Evolutionary conservation across 177 flowering plant species (phyloP), one percentile per base, ranked within the genome.

Genomic region (Vitis hybrid): DNA sequence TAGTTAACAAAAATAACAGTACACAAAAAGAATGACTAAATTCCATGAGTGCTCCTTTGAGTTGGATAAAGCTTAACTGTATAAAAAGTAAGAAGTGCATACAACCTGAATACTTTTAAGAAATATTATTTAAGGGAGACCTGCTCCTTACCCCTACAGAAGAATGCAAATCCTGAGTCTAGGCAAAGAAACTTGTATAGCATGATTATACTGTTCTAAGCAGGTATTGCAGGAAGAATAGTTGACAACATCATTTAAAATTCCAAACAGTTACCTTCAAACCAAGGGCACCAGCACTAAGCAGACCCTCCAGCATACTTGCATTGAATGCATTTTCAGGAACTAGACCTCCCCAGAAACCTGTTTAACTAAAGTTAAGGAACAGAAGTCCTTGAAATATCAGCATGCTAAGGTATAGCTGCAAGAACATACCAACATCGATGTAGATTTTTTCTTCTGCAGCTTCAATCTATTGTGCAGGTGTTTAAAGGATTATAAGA

Each of bases 261-360:
- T 20, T n/a, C 55, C n/a, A 57, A 60, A 14, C 50, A 51, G 53
- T 68, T 83, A 94, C 99, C 97, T 96, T 96, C 55, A 96, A 78
- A 73, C 99, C 99, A 66, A 96, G 95, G 80, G 69, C 99, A 68
- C 99, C 99, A 33, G 97, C 93, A 55, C 74, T 72, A 51, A 96
- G 78, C 74, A 96, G 94, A 78, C 80, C 80, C 71, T 92, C 90
- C 62, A 96, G 75, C 67, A 86, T 76, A 76, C 82, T 90, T 78
- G 75, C 63, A 76, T 96, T 90, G 68, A 85, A 83, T 66, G 99
- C 99, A 86, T 96, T 96, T 39, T 94, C 98, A 60, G 99, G 99
- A 69, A 90, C 97, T 52, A 96, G 84, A 64, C 99, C 99, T 75
- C 99, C 99, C 99, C 99, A 96, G 63, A 96, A 96, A 76, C 99